Evolutionary conservation across 768 basidiomycete species (phyloP).

Genomic region (Plicaturopsis crispa): DNA sequence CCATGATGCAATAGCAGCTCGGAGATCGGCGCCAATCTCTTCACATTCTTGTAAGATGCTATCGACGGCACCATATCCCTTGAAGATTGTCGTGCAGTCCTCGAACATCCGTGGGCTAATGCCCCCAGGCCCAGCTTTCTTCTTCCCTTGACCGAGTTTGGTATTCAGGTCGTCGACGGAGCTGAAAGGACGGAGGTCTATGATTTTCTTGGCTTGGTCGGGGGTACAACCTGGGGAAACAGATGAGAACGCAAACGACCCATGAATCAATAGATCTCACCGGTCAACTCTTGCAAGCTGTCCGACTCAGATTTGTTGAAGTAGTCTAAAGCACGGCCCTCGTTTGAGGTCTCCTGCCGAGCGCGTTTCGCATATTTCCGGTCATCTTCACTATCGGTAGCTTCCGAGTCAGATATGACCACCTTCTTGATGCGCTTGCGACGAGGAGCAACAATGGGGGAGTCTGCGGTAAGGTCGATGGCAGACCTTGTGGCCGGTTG

Average conservation of each 20-base stretch:
- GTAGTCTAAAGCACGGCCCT: constrained; percentile 52
- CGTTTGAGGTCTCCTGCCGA: constrained; percentile 29
- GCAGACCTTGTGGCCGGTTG: constrained; percentile 29
- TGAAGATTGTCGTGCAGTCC: constrained; percentile 78
- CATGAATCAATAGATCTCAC: constrained; percentile 27
- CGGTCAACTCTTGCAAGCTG: constrained; percentile 68
- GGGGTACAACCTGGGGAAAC: constrained; percentile 55
- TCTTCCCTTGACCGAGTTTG: constrained; percentile 82
- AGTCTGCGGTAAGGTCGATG: constrained; percentile 27
- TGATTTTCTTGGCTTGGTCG: constrained; percentile 76
- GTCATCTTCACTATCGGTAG: constrained; percentile 42
- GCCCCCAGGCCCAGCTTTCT: constrained; percentile 74
- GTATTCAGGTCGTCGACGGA: constrained; percentile 64
- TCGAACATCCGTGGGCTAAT: constrained; percentile 89
- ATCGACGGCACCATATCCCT: constrained; percentile 85
- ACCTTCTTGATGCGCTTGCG: constrained; percentile 53
- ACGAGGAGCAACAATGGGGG: constrained; percentile 31
- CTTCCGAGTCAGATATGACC: constrained; percentile 63
- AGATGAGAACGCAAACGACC: background rate
- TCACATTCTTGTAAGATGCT: constrained; percentile 85
- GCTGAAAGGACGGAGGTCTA: constrained; percentile 73
- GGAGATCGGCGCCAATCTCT: constrained; percentile 69
- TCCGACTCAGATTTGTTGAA: constrained; percentile 58
- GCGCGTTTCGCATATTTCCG: constrained; percentile 21
- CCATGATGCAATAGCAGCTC: constrained; percentile 77